Percentiles rank a stretch among this genome's conserved stretches.
phyloP scores from a whole-genome alignment of 139 green algal species.

The Spirogloea muscicola region DNA sequence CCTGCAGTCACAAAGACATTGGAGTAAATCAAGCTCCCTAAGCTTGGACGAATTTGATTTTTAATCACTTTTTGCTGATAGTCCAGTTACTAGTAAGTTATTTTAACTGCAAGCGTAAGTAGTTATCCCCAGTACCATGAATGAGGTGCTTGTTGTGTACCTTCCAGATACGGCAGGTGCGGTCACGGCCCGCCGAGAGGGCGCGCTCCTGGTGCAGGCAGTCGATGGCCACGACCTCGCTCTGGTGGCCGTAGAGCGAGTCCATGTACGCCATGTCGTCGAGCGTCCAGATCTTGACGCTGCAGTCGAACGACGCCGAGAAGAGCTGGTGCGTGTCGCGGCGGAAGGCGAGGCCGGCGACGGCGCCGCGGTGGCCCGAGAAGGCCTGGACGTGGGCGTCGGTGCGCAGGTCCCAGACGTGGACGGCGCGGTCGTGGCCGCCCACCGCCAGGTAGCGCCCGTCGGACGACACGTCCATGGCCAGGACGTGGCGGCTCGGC shows the following conservation, averaged over 20 bases:
- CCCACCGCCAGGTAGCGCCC: slow-evolving; percentile 71
- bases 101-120: too few relatives aligned
- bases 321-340: slow-evolving; percentile 77
- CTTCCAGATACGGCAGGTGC: slow-evolving; percentile 90
- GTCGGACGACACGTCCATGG: slow-evolving; percentile 67
- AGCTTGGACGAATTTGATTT: too few relatives aligned
- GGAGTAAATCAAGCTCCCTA: too few relatives aligned
- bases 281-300: slow-evolving; percentile 89
- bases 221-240: slow-evolving; percentile 70
- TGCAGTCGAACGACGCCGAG: slow-evolving; percentile 64
- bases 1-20: slow-evolving; percentile 27
- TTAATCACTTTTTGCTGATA: too few relatives aligned
- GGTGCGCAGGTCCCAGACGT: slow-evolving; percentile 75
- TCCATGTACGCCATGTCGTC: slow-evolving; percentile 92
- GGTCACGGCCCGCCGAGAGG: slow-evolving; percentile 71
- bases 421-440: slow-evolving; percentile 73
- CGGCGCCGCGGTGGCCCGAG: slow-evolving; percentile 65
- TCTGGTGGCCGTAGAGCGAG: slow-evolving; percentile 69
- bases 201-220: slow-evolving; percentile 66
- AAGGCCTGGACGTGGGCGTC: slow-evolving; percentile 53
- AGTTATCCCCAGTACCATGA: too few relatives aligned
- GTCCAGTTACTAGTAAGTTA: too few relatives aligned
- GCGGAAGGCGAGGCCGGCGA: slow-evolving; percentile 77
- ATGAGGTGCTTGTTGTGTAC: too few relatives aligned
- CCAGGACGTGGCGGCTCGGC: slow-evolving; percentile 57